Percentiles rank a stretch among this genome's conserved stretches.
Evolutionary conservation across 352 stramenopile genomes (phyloP).

Genomic region (Phytophthora litchii): DNA sequence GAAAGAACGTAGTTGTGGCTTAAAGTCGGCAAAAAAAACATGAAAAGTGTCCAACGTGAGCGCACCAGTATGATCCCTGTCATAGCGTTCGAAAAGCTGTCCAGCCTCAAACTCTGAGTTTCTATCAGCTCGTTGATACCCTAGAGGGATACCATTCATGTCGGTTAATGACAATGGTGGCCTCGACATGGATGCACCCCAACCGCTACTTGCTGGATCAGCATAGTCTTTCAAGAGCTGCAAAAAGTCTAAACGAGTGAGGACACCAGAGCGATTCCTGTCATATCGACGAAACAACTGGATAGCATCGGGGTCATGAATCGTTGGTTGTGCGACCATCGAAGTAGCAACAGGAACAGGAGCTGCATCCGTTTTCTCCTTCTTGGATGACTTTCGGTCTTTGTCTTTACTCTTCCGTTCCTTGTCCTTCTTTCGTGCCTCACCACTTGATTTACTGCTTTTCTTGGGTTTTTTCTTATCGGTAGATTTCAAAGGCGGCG

Average conservation of each 20-base stretch:
- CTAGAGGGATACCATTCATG: slow-evolving; percentile 64
- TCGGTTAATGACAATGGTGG: slow-evolving; percentile 69
- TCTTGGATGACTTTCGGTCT: slow-evolving; percentile 27
- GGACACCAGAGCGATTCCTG: slow-evolving; percentile 46
- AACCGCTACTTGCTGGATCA: slow-evolving; percentile 9
- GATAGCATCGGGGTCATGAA: slow-evolving; percentile 67
- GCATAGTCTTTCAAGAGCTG: slow-evolving; percentile 76
- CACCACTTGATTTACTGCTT: slow-evolving; percentile 16
- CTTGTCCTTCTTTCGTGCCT: slow-evolving; percentile 34
- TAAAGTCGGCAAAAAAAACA: slow-evolving; percentile 78
- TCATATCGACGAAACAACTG: slow-evolving; percentile 86
- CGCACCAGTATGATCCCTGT: slow-evolving; percentile 58
- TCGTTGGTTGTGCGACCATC: background rate
- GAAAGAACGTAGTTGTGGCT: slow-evolving; percentile 63
- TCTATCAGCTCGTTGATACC: slow-evolving; percentile 67
- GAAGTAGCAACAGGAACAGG: background rate
- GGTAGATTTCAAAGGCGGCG: slow-evolving; percentile 17
- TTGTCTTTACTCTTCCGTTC: slow-evolving; percentile 45
- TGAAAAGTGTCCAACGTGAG: slow-evolving; percentile 74
- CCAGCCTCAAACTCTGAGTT: slow-evolving; percentile 89
- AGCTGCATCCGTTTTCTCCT: slow-evolving; percentile 3
- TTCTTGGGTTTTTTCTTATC: slow-evolving; percentile 40
- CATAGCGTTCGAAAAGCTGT: slow-evolving; percentile 85
- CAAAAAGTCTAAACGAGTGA: slow-evolving; percentile 73
- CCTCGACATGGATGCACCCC: slow-evolving; percentile 21